Percentiles rank a stretch among this genome's conserved stretches.
Evolutionary conservation across 257 asterid species (phyloP).

Genomic region (Solanum pinnatisectum): DNA sequence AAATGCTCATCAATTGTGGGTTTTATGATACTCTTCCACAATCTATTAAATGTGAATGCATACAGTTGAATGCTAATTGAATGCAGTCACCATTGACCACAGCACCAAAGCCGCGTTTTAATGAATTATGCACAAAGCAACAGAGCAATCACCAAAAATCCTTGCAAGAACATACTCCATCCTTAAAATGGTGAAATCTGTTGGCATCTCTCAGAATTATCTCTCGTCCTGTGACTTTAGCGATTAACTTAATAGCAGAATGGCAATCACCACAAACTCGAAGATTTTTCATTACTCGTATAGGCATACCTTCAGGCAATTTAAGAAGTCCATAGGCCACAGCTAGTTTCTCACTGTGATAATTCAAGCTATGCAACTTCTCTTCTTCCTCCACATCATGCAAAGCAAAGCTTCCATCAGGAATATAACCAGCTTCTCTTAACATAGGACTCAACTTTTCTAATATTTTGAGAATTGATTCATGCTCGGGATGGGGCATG

Average conservation of each 20-base stretch:
- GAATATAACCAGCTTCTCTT: slow-evolving; percentile 54
- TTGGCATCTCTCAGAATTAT: slow-evolving; percentile 58
- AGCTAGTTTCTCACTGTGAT: slow-evolving; percentile 68
- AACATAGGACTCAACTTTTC: slow-evolving; percentile 39
- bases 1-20: background rate
- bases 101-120: background rate
- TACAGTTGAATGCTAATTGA: background rate
- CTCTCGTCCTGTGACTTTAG: slow-evolving; percentile 39
- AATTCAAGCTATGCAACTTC: slow-evolving; percentile 37
- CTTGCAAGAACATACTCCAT: slow-evolving; percentile 53
- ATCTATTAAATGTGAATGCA: background rate
- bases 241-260: slow-evolving; percentile 43
- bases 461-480: slow-evolving; percentile 33
- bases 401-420: slow-evolving; percentile 41
- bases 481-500: slow-evolving; percentile 39
- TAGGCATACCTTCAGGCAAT: slow-evolving; percentile 45
- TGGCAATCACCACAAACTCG: slow-evolving; percentile 72
- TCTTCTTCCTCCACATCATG: slow-evolving; percentile 69
- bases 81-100: background rate
- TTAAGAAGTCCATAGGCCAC: slow-evolving; percentile 59
- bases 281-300: slow-evolving; percentile 61
- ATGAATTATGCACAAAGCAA: background rate
- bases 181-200: slow-evolving; percentile 60
- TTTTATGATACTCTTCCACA: background rate
- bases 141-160: slow-evolving; percentile 48